A percentile compares a stretch with the other conserved stretches of the same genome.
These are phyloP conservation scores for Neonectria neomacrospora DNA, from an alignment of 2,329 filamentous ascomycete species.

Conservation along the genomic window DNA sequence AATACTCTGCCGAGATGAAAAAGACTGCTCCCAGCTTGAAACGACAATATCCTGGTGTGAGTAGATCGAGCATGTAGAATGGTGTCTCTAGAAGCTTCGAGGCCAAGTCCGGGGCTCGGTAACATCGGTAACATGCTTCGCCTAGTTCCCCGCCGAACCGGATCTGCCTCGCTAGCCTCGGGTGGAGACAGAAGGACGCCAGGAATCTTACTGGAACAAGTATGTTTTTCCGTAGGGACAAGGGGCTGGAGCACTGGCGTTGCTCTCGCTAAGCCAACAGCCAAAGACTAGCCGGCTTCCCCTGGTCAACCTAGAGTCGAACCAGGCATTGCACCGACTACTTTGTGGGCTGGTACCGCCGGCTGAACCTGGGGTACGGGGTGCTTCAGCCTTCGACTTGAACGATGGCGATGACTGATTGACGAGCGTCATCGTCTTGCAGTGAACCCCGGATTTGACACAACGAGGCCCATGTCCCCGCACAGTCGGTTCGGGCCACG, in stretches of 20 bases:
- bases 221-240: no score
- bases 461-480: not conserved
- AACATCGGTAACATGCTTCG: not conserved
- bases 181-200: no score
- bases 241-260: no score
- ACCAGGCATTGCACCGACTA: not conserved
- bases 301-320: not conserved
- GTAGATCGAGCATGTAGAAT: no score
- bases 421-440: not conserved
- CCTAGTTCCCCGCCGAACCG: not conserved
- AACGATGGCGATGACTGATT: not conserved
- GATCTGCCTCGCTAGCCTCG: not conserved
- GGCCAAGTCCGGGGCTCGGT: not conserved
- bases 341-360: not conserved
- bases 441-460: not conserved
- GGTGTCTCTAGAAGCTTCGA: not conserved
- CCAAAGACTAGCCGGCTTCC: not conserved
- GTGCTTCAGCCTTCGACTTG: not conserved
- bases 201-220: no score
- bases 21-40: no score
- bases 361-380: not conserved
- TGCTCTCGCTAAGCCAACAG: not conserved
- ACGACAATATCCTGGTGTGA: no score
- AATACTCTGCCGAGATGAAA: no score
- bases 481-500: not conserved